phyloP scores from a whole-genome alignment of 2,329 filamentous ascomycete genomes.

The Mycogone perniciosa region DNA sequence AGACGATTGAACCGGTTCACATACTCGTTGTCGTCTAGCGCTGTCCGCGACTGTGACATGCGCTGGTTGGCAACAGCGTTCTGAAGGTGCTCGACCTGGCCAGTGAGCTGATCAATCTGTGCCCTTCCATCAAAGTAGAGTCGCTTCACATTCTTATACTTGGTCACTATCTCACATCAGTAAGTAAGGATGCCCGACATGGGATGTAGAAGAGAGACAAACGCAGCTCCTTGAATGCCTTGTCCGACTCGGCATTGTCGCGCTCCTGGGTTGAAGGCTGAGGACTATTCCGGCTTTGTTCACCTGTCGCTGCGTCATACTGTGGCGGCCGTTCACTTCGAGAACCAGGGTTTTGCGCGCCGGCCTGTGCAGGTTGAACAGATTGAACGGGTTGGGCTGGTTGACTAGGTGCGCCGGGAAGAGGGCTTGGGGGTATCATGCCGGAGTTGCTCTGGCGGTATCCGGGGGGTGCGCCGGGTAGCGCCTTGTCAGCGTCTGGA shows the following conservation, averaged over 20 bases:
- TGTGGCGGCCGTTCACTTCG: conserved; percentile 35
- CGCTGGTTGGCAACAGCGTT: conserved; percentile 97
- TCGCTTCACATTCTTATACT: conserved; percentile 97
- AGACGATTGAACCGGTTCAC: conserved; percentile 80
- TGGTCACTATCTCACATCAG: conserved; percentile 57
- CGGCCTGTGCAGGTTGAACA: neutral
- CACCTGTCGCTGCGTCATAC: conserved; percentile 38
- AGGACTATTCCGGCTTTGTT: conserved; percentile 50
- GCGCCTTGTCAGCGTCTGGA: conserved; percentile 43
- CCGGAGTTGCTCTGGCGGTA: conserved; percentile 47
- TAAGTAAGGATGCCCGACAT: neutral
- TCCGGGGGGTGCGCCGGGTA: conserved; percentile 43
- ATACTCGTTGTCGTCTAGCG: conserved; percentile 94
- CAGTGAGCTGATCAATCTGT: conserved; percentile 81
- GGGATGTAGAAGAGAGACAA: conserved; percentile 23
- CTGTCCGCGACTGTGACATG: conserved; percentile 87
- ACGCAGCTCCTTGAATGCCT: conserved; percentile 53
- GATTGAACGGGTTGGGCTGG: conserved; percentile 2
- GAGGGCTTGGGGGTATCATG: conserved; percentile 36
- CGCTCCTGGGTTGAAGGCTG: conserved; percentile 42
- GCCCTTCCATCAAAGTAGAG: conserved; percentile 94
- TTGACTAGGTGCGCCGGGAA: conserved; percentile 29
- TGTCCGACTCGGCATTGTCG: conserved; percentile 41
- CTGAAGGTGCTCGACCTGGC: conserved; percentile 88
- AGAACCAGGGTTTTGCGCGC: conserved; percentile 30